Base-by-base conservation (phyloP, 441 rosid species). In the Daphne laureola region DNA sequence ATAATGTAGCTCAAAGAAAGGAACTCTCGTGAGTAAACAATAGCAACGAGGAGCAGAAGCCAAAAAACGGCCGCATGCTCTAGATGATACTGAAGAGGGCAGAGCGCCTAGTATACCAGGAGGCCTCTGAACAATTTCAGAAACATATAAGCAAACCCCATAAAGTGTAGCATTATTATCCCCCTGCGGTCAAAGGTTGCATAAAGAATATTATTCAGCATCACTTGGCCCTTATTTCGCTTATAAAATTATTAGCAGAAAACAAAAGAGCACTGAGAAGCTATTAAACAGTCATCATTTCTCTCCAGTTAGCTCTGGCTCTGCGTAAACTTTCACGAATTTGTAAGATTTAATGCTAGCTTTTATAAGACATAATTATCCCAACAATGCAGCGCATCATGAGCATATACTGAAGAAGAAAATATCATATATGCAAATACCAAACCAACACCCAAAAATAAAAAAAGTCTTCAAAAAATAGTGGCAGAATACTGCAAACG, bases 21-120 rank as follows among this genome's bases (percentile, higher is more conserved):
- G 98, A 64, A 82, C 86, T 76, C 86, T 80, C 17, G 98, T 87
- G 52, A 93, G 76, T 75, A 93, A 43, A 71, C 98, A 93, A 66
- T 93, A 93, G 74, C 98, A 93, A 58, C 98, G 98, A 74, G 93
- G 98, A 2, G 97, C 98, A 61, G 98, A 83, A 69, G 85, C 87
- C 73, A 93, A 67, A 89, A 77, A 87, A 55, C 79, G 90, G 68
- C 82, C 68, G 72, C 78, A 68, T 65, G 73, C 80, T 63, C 79
- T 85, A 57, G 83, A 59, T 63, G 88, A 74, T 17, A 46, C 59
- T 31, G 68, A 63, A 68, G 77, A 65, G 43, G 92, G 83, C 38
- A 90, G 78, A 18, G 80, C 69, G 61, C 86, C 82, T 63, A 79
- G 64, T 25, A 87, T 77, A 66, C 93, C 86, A 62, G 90, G 98